phyloP scores from a whole-genome alignment of 441 rosid species.

The Syzygium syzygioides region DNA sequence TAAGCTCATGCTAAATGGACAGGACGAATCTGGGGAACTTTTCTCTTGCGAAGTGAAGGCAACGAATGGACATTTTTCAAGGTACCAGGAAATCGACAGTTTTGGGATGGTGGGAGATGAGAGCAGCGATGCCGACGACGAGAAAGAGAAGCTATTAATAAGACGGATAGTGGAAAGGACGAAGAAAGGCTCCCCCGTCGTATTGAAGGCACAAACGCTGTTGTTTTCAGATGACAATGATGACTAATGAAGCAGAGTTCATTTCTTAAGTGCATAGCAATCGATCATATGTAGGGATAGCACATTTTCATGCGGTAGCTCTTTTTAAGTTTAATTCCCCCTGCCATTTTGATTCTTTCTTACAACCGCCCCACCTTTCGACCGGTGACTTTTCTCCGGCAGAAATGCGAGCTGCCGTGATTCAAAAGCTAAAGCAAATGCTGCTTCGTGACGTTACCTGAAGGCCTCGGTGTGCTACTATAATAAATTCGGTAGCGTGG shows the following conservation, averaged over 20 bases:
- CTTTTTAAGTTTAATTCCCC: neutral
- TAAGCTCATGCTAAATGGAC: neutral
- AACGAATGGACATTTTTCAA: neutral
- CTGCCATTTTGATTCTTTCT: neutral
- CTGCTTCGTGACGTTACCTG: neutral
- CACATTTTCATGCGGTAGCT: neutral
- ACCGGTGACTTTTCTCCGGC: neutral
- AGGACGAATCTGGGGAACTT: neutral
- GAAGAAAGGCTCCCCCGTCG: constrained; percentile 66
- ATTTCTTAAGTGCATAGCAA: constrained; percentile 8
- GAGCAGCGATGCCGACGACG: constrained; percentile 42
- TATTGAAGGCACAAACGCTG: constrained; percentile 62
- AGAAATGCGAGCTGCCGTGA: neutral
- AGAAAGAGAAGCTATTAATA: constrained; percentile 64
- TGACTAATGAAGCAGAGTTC: constrained; percentile 1
- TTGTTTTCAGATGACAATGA: constrained; percentile 40
- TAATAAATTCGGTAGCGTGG: neutral
- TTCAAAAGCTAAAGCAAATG: neutral
- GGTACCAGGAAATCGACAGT: constrained; percentile 32
- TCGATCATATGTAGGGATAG: neutral
- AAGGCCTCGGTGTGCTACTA: neutral
- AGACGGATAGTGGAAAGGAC: constrained; percentile 80
- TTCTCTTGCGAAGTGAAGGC: constrained; percentile 1
- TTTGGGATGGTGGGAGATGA: constrained; percentile 36
- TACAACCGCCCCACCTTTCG: neutral